Conservation (phyloP, 2,329 filamentous ascomycete species). For the Tolypocladium tropicale region DNA sequence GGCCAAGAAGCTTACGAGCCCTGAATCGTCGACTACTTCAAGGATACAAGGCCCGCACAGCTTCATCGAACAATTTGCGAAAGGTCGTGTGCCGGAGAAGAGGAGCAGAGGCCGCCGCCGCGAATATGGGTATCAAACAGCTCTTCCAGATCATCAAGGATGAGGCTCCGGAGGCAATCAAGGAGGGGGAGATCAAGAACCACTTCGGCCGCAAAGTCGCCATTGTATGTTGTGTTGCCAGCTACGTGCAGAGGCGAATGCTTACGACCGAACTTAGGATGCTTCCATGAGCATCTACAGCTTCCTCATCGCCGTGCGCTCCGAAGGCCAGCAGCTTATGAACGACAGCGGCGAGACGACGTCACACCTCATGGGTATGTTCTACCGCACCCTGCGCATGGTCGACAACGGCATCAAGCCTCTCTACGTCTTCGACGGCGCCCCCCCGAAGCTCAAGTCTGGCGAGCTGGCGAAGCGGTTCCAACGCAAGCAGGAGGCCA, state of each 20-base stretch:
- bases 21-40: not conserved
- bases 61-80: not conserved
- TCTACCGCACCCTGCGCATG: slow-evolving; percentile 96
- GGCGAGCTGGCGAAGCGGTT: slow-evolving; percentile 94
- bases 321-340: slow-evolving; percentile 91
- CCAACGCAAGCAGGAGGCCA: slow-evolving; percentile 87
- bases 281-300: slow-evolving; percentile 97
- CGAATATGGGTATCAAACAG: slow-evolving; percentile 56
- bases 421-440: slow-evolving; percentile 94
- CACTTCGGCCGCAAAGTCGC: slow-evolving; percentile 98
- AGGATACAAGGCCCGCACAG: too few species aligned
- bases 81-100: not conserved
- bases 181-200: slow-evolving; percentile 96
- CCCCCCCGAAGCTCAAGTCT: slow-evolving; percentile 93
- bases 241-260: not conserved
- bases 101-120: not conserved
- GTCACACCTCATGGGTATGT: slow-evolving; percentile 98
- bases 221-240: slow-evolving; percentile 55
- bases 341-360: slow-evolving; percentile 94
- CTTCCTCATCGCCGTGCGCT: slow-evolving; percentile 95
- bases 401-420: slow-evolving; percentile 99
- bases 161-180: slow-evolving; percentile 89
- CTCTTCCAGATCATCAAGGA: slow-evolving; percentile 78
- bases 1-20: not conserved
- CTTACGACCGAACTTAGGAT: slow-evolving; percentile 16